Base-by-base conservation (phyloP, 2,329 filamentous ascomycete species). In the Neodidymelliopsis sp. region DNA sequence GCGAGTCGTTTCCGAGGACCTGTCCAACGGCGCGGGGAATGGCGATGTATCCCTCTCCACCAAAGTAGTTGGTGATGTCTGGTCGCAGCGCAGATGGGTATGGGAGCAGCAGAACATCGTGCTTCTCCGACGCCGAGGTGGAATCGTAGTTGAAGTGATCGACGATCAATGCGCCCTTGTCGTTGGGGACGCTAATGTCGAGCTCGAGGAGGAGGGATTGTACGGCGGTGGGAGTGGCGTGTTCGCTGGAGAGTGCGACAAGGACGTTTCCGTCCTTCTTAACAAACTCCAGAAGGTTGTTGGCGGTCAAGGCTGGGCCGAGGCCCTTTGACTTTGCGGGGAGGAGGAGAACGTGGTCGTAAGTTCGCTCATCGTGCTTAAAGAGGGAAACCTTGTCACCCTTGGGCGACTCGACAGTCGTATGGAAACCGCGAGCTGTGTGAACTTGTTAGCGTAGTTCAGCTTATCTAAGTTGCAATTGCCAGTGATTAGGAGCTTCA, bases 101-200 rank as follows among this genome's bases (percentile, higher is more conserved):
- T 31, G 89, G 84, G 40, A 97, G 77, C 22, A 97, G 81, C 33
- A 99, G 80, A 22, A 96, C 89, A 75, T 97, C 91, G 75, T 99
- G 94, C 68, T 86, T 84, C 57, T 97, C 91, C 38, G 85, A 69
- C 4, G 93, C 88, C 29, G 88, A 90, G 23, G 83, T 62, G 47
- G 82, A 80, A 68, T 97, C 93, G 76, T 94, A 94, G 78, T 90
- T 89, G 84, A 97, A 97, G 79, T 99, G 94, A 75, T 97, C 94
- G 54, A 97, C 87, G 5, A 96, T 88, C 49, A 93, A 79, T 48
- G 90, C 86, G 46, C 88, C 90, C 66, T 92, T 90, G 75, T 96
- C 93, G 25, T 84, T 77, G 28, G 94, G 90, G n/a, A 97, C 84
- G 60, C 86, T 81, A 67, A 99, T 89, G 70, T 97, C 93, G 72